Base-by-base conservation (phyloP, 2,329 filamentous ascomycete species). In the Helminthosporium solani region DNA sequence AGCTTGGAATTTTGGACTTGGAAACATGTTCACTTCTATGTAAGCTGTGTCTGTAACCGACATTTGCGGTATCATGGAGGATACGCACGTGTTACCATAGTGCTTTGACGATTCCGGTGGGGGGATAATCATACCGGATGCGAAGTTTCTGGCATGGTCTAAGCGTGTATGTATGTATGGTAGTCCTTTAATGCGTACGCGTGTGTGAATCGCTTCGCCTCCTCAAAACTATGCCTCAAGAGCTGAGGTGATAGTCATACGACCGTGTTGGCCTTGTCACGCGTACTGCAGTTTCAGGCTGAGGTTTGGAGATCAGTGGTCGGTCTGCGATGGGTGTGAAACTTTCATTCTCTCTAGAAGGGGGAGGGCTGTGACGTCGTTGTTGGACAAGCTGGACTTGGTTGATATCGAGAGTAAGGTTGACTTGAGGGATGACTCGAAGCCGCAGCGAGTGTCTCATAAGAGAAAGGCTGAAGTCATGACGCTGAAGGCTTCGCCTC, bases 71-170 rank as follows among this genome's bases (percentile, higher is more conserved):
- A 53, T 47, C 47, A 34, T 40, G 38, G 42, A 47, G 15, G 28
- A 46, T 20, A 44, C 46, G 31, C 47, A 33, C 40, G 43, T 50
- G 45, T 46, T 16, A 50, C 43, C 12, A 25, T 31, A 40, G 37
- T 23, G 46, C 34, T 25, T 42, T 27, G 41, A 15, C 36, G 35
- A 37, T 44, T 50, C 34, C 52, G 48, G 50, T 33, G 48, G 50
- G 53, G 44, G 50, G 55, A 56, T 38, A 52, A 53, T 30, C 49
- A 9, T 56, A 48, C 49, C 47, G 16, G 25, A 33, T 33, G 33
- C 38, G 48, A 39, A 36, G 12, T 43, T 38, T 27, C 42, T 16
- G 33, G 44, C 46, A 51, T 33, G 31, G 12, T 38, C 28, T 27
- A 40, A 37, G 42, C 41, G 42, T 40, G n/a, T n/a, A n/a, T n/a